These are phyloP conservation scores for Didymella keratinophila DNA, from an alignment of 2,329 filamentous ascomycete genomes.

Conservation along the genomic window DNA sequence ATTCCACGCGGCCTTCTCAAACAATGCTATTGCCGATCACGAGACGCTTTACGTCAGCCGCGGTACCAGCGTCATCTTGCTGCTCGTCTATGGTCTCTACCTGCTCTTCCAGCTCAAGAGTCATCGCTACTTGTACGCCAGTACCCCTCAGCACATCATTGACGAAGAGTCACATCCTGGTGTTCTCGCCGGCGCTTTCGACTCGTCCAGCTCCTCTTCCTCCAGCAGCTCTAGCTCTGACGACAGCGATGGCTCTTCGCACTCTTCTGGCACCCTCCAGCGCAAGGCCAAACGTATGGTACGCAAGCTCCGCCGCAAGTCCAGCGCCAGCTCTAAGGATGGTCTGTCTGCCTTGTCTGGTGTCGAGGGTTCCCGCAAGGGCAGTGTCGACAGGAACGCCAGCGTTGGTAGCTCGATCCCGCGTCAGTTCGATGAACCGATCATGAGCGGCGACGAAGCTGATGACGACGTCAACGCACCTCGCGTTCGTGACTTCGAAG, in stretches of 20 bases:
- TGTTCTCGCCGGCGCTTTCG: slow-evolving; percentile 81
- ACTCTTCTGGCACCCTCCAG: slow-evolving; percentile 73
- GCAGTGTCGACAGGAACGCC: slow-evolving; percentile 32
- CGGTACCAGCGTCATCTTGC: slow-evolving; percentile 84
- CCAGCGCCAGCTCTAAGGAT: slow-evolving; percentile 74
- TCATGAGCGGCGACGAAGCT: slow-evolving; percentile 63
- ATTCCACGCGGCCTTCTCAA: slow-evolving; percentile 85
- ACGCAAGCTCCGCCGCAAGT: slow-evolving; percentile 77
- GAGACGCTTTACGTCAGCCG: slow-evolving; percentile 85
- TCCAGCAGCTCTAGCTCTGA: slow-evolving; percentile 59
- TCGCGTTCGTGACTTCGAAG: slow-evolving; percentile 59
- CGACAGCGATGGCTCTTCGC: slow-evolving; percentile 72
- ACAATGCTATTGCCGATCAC: slow-evolving; percentile 67
- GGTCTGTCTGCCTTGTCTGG: slow-evolving; percentile 57
- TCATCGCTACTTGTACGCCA: slow-evolving; percentile 89
- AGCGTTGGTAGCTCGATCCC: slow-evolving; percentile 31
- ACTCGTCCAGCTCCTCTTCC: slow-evolving; percentile 69
- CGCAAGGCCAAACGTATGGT: slow-evolving; percentile 79
- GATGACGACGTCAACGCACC: slow-evolving; percentile 57
- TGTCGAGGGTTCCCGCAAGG: slow-evolving; percentile 44
- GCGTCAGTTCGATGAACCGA: slow-evolving; percentile 50
- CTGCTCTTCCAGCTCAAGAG: slow-evolving; percentile 91
- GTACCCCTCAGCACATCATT: slow-evolving; percentile 89
- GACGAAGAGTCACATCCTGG: slow-evolving; percentile 90
- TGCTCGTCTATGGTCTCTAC: slow-evolving; percentile 84